A percentile compares a stretch with the other conserved stretches of the same genome.
phyloP scores from a whole-genome alignment of 768 basidiomycete genomes.

The Sporobolomyces phaffii region DNA sequence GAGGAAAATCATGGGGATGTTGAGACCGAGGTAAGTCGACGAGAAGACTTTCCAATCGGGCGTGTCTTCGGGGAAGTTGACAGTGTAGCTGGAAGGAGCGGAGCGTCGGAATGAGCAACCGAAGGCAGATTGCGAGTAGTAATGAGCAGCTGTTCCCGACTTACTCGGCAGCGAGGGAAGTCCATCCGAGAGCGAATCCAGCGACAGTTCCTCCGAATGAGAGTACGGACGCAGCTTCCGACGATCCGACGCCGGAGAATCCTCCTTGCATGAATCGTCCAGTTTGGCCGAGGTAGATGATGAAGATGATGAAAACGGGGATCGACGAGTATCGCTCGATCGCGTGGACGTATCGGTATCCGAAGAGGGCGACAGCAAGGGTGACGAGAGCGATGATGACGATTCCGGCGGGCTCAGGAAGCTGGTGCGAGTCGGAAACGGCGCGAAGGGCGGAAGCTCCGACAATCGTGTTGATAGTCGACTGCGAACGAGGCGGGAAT shows the following conservation, averaged over 20 bases:
- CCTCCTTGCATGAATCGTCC: conserved; percentile 24
- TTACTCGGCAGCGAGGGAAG: conserved; percentile 46
- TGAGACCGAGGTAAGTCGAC: conserved; percentile 47
- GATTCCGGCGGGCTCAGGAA: conserved; percentile 50
- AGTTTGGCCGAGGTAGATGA: conserved; percentile 42
- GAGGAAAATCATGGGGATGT: conserved; percentile 46
- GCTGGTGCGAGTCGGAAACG: conserved; percentile 41
- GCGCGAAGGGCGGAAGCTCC: conserved; percentile 42
- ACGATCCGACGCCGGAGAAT: conserved; percentile 41
- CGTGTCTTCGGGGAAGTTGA: conserved; percentile 49
- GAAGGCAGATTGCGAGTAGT: no score
- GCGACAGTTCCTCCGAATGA: conserved; percentile 48
- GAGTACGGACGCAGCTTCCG: conserved; percentile 47
- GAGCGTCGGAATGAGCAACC: no score
- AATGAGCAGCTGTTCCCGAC: no score
- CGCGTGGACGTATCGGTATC: conserved; percentile 47
- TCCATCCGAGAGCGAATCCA: conserved; percentile 51
- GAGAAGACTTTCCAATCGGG: conserved; percentile 48
- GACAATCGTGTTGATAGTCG: conserved; percentile 46
- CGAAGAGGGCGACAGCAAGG: conserved; percentile 49
- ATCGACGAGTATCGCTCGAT: conserved; percentile 51
- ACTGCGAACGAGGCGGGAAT: conserved; percentile 7
- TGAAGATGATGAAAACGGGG: conserved; percentile 50
- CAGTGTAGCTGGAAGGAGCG: conserved; percentile 46
- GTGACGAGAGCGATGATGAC: conserved; percentile 52